Conservation (phyloP, 2,329 filamentous ascomycete species). For the Neophaeococcomyces mojaviensis region DNA sequence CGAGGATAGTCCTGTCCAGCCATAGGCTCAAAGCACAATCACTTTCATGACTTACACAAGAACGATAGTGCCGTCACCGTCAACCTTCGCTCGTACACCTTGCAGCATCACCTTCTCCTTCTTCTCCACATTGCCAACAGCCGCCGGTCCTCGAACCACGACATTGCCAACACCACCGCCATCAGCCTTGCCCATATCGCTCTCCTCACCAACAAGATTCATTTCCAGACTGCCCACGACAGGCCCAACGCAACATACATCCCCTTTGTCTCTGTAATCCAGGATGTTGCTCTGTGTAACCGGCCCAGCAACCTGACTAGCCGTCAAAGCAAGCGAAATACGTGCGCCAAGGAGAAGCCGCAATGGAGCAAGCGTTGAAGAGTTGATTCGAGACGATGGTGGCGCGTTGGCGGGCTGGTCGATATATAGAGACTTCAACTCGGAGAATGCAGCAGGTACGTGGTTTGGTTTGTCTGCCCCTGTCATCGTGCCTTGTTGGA, state of each 20-base stretch:
- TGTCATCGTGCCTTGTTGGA: slow-evolving; percentile 47
- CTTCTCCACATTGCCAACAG: background rate
- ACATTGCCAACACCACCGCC: background rate
- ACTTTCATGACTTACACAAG: background rate
- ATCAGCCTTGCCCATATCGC: slow-evolving; percentile 17
- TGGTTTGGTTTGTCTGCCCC: slow-evolving; percentile 52
- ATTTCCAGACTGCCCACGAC: slow-evolving; percentile 76
- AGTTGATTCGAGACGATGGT: slow-evolving; percentile 56
- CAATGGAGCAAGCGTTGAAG: slow-evolving; percentile 67
- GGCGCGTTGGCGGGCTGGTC: slow-evolving; percentile 62
- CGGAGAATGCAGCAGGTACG: slow-evolving; percentile 50
- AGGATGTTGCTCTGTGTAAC: slow-evolving; percentile 81
- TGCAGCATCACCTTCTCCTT: slow-evolving; percentile 3
- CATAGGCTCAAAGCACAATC: no score
- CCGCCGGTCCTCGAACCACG: slow-evolving; percentile 2
- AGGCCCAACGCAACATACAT: slow-evolving; percentile 57
- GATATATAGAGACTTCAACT: slow-evolving; percentile 72
- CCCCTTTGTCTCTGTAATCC: slow-evolving; percentile 62
- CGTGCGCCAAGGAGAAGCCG: slow-evolving; percentile 72
- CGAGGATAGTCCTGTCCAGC: no score
- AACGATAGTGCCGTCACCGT: slow-evolving; percentile 3
- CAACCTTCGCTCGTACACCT: background rate
- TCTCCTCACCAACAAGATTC: slow-evolving; percentile 44
- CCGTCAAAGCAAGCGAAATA: slow-evolving; percentile 77
- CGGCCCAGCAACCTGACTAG: slow-evolving; percentile 76